Conservation (phyloP, 305 asterid species). For the Rubia tinctorum region DNA sequence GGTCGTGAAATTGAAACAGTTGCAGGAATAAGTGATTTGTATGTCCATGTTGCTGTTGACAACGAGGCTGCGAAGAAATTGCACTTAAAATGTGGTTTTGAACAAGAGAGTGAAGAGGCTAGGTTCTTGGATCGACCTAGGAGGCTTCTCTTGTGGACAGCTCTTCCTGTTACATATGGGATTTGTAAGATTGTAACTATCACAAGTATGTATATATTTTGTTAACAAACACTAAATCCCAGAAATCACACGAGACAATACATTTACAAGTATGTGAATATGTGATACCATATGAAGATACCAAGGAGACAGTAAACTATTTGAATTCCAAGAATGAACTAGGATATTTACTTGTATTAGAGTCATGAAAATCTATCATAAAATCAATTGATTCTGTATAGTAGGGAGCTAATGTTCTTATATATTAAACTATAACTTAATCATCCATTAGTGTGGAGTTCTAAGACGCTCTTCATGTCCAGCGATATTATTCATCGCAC, state of each 20-base stretch:
- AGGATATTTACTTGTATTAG: background rate
- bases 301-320: background rate
- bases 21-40: conserved; percentile 88
- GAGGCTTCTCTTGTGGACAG: conserved; percentile 80
- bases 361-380: too few species aligned
- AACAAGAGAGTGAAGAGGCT: conserved; percentile 79
- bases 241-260: background rate
- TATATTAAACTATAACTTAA: too few species aligned
- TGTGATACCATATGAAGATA: background rate
- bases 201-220: background rate
- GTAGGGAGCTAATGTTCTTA: too few species aligned
- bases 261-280: background rate
- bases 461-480: too few species aligned
- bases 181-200: background rate
- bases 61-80: conserved; percentile 78
- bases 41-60: conserved; percentile 88
- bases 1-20: background rate
- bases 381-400: too few species aligned
- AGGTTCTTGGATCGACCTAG: conserved; percentile 85
- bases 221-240: too few species aligned
- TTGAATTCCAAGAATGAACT: background rate
- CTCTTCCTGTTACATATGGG: conserved; percentile 48
- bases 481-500: too few species aligned
- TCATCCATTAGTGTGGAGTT: too few species aligned
- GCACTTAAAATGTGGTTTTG: conserved; percentile 78